Evolutionary conservation across 2,329 filamentous ascomycete species (phyloP), one percentile per base, ranked within the genome.

Genomic region (Cladosporium cucumerinum): DNA sequence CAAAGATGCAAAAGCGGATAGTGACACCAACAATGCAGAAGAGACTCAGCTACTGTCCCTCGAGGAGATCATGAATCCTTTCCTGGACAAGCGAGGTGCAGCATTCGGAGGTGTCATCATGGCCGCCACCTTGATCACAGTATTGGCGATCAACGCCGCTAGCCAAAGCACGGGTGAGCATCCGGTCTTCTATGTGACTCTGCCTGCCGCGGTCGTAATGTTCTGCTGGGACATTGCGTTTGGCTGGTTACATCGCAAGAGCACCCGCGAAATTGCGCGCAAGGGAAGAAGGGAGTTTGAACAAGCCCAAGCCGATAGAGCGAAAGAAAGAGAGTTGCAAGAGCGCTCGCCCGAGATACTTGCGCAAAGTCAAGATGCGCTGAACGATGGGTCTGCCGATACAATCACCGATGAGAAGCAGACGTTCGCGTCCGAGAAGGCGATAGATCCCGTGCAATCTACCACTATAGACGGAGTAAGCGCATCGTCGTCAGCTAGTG

Each of bases 61-160:
- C 0, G 88, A 89, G 67, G 89, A 92, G 71, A 90, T 92, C 70
- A 85, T 92, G 84, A 90, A 92, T 68, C 89, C 89, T 0, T 92
- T 89, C 65, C 75, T 92, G 0, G 89, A 92, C 72, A 89, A 86
- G 68, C 78, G 80, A 2, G 86, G 89, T 10, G 89, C 89, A 0
- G 78, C 80, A 0, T 87, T 91, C 63, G 89, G 88, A 1, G 86
- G 82, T 0, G 68, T 86, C 5, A 80, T 92, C 63, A 91, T 92
- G 88, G 82, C 87, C 1, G 81, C 80, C 0, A 90, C 89, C 0
- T 81, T 92, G 28, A 78, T 91, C 64, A 87, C 87, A 0, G 79
- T 92, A 0, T 78, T 92, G 1, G 85, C 82, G 0, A 72, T 91
- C 30, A 92, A 92, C 59, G 89, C 89, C 2, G 81, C 84, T 0